Evolutionary conservation across 805 yeast genomes (phyloP).

Genomic region (Saccharomycopsis malanga): DNA sequence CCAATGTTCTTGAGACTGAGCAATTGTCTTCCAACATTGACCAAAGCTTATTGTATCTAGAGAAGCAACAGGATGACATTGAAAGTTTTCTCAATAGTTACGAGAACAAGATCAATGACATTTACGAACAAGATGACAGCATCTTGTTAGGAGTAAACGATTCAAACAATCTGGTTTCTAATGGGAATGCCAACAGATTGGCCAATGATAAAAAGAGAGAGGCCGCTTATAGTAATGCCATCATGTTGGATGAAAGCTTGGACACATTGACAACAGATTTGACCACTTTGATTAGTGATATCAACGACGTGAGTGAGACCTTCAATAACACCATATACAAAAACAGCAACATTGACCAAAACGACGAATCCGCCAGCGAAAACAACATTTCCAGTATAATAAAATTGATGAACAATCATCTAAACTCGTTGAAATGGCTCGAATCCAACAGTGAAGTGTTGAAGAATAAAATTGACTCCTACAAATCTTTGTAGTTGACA

Average conservation of each 20-base stretch:
- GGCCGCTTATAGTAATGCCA: slow-evolving; percentile 83
- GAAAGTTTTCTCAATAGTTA: slow-evolving; percentile 76
- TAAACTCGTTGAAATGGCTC: slow-evolving; percentile 83
- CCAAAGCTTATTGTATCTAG: slow-evolving; percentile 78
- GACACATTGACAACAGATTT: slow-evolving; percentile 73
- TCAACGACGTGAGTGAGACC: slow-evolving; percentile 75
- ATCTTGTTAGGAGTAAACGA: slow-evolving; percentile 25
- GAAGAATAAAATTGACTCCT: slow-evolving; percentile 48
- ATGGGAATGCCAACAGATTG: slow-evolving; percentile 28
- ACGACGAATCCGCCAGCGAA: slow-evolving; percentile 33
- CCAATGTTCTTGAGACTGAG: slow-evolving; percentile 76
- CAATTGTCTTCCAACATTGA: slow-evolving; percentile 80
- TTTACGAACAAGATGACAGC: slow-evolving; percentile 20
- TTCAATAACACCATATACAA: slow-evolving; percentile 54
- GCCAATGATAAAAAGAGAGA: slow-evolving; percentile 71
- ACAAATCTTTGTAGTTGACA: slow-evolving; percentile 7
- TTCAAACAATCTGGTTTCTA: slow-evolving; percentile 32
- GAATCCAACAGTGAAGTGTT: slow-evolving; percentile 65
- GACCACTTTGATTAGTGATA: slow-evolving; percentile 68
- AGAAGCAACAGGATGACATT: slow-evolving; percentile 86
- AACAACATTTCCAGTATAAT: slow-evolving; percentile 62
- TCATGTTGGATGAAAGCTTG: slow-evolving; percentile 71
- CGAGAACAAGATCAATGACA: slow-evolving; percentile 60
- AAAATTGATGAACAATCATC: slow-evolving; percentile 75
- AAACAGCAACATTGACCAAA: slow-evolving; percentile 27